Base-by-base conservation (phyloP, 2,329 filamentous ascomycete genomes). In the Botrytis byssoidea region DNA sequence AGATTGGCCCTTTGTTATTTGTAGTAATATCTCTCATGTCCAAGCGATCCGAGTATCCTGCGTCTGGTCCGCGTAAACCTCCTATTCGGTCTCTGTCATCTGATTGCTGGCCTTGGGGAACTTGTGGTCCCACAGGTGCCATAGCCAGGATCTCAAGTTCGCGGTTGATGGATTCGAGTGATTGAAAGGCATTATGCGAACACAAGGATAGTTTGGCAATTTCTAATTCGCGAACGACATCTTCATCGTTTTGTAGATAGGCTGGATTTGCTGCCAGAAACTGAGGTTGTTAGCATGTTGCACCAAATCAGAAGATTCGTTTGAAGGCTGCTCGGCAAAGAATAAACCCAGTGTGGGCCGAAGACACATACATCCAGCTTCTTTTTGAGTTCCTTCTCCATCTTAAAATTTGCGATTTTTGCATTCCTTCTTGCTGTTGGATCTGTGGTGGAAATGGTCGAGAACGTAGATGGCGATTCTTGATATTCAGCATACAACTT, bases 321-420 rank as follows among this genome's bases (percentile, higher is more conserved):
- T 12, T 22, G 20, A 44, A 32, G 37, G 32, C 37, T 32, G 32
- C 14, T 44, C 32, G 55, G 14, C 35, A 63, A 64, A 40, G 10
- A 42, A 42, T 82, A 78, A 29, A 5, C n/a, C 44, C 29, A 10
- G 6, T 40, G 4, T 14, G 10, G 12, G 35, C 3, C 3, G 87
- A 82, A 55, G 80, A 81, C 40, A 78, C 83, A 61, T 82, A 90
- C 89, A 82, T 94, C 93, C n/a, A 98, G 86, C 82, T 92, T 95
- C 77, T 90, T 87, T 83, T 93, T 94, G 74, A 99, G 83, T 75
- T 92, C 90, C 82, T 96, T 97, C 82, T 98, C 96, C 70, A 93
- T 89, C 79, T 89, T 91, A 83, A 94, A 98, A 75, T 92, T 90
- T 63, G 90, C 88, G 77, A 99, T 97, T 83, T 98, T 99, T 65